These are phyloP conservation scores for Fusarium virguliforme DNA, from an alignment of 2,329 filamentous ascomycete genomes.

Conservation along the genomic window DNA sequence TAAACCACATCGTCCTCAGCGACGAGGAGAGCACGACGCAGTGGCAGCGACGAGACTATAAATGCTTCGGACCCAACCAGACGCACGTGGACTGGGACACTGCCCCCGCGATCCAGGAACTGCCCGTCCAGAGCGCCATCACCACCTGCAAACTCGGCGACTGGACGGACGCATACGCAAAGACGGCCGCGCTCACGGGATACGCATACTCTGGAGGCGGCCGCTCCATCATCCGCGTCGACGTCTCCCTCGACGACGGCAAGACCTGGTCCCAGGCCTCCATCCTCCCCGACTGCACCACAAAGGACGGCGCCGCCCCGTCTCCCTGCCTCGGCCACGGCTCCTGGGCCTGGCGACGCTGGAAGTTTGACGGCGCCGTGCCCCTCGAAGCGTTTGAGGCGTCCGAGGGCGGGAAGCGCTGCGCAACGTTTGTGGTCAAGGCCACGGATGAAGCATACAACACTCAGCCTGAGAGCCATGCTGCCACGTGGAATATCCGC, in stretches of 20 bases:
- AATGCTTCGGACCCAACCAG: constrained; percentile 77
- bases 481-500: constrained; percentile 74
- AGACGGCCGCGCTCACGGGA: constrained; percentile 65
- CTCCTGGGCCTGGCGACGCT: constrained; percentile 76
- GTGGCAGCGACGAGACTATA: constrained; percentile 79
- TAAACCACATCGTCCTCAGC: constrained; percentile 74
- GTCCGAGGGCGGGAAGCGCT: constrained; percentile 50
- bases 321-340: constrained; percentile 62
- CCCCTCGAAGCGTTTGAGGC: constrained; percentile 54
- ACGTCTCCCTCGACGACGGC: constrained; percentile 76
- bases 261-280: constrained; percentile 75
- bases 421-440: constrained; percentile 73
- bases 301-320: constrained; percentile 46
- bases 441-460: constrained; percentile 78
- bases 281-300: constrained; percentile 67
- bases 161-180: constrained; percentile 47
- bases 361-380: constrained; percentile 70
- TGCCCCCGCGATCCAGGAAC: constrained; percentile 77
- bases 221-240: constrained; percentile 76
- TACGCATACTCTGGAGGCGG: constrained; percentile 81
- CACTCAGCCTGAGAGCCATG: constrained; percentile 74
- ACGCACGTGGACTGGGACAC: constrained; percentile 73
- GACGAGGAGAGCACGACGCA: constrained; percentile 77
- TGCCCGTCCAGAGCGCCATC: constrained; percentile 78
- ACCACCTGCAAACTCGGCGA: constrained; percentile 65